A percentile compares a stretch with the other conserved stretches of the same genome.
Conservation (phyloP, 768 basidiomycete species). For the Gymnopilus dilepis region DNA sequence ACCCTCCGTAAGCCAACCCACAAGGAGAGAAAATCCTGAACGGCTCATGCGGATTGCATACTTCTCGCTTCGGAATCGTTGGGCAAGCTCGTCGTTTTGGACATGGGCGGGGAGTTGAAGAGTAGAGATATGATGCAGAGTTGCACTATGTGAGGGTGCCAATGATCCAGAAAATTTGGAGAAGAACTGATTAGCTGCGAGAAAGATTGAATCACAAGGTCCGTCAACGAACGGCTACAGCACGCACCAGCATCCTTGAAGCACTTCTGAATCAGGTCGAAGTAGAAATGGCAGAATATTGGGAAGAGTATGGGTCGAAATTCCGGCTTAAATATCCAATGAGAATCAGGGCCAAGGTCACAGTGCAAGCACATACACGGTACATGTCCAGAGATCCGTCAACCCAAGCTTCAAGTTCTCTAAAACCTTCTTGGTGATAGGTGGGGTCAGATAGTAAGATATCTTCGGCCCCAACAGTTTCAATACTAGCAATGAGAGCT, state of each 20-base stretch:
- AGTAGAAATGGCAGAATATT: constrained; percentile 96
- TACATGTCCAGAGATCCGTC: constrained; percentile 93
- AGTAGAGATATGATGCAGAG: constrained; percentile 79
- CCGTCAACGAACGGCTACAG: background rate
- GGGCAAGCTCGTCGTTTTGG: constrained; percentile 79
- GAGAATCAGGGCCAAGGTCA: background rate
- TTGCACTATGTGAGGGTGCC: constrained; percentile 64
- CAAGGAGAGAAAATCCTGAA: constrained; percentile 87
- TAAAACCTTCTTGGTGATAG: constrained; percentile 85
- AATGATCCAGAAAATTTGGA: constrained; percentile 72
- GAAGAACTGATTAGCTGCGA: constrained; percentile 76
- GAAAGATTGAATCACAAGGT: constrained; percentile 17
- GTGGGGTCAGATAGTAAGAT: constrained; percentile 81
- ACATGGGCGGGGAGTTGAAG: constrained; percentile 85
- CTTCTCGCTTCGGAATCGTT: constrained; percentile 88
- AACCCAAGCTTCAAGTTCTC: constrained; percentile 87
- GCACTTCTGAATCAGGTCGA: constrained; percentile 90
- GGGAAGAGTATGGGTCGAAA: constrained; percentile 93
- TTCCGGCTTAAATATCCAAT: constrained; percentile 67
- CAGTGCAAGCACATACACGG: constrained; percentile 55
- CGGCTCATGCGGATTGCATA: constrained; percentile 90
- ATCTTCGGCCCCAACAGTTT: constrained; percentile 82
- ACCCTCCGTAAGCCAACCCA: constrained; percentile 97
- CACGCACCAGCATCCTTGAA: constrained; percentile 87
- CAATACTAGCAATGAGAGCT: constrained; percentile 76